These are phyloP conservation scores for Actinidia arguta DNA, from an alignment of 179 eudicot species.

Conservation along the genomic window DNA sequence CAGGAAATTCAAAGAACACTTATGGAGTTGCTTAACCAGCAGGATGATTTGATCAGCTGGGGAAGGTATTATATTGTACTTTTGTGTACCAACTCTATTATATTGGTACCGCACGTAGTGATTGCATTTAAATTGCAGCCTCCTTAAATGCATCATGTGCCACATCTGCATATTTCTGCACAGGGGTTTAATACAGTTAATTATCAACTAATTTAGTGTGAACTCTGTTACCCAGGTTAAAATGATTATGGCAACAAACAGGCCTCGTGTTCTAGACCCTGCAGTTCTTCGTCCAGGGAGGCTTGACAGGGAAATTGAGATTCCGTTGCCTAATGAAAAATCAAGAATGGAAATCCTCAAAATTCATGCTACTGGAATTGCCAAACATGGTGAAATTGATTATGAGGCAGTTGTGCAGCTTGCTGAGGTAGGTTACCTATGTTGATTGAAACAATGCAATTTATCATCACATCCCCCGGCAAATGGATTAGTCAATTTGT, in stretches of 20 bases:
- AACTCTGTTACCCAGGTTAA: slow-evolving; percentile 62
- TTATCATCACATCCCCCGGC: neutral
- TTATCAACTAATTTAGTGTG: neutral
- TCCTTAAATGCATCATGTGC: neutral
- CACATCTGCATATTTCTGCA: neutral
- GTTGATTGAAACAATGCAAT: neutral
- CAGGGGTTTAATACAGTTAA: too few relatives aligned
- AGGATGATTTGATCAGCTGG: slow-evolving; percentile 91
- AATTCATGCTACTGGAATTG: slow-evolving; percentile 98
- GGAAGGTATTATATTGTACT: slow-evolving; percentile 57
- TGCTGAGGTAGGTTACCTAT: slow-evolving; percentile 74
- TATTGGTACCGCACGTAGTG: neutral
- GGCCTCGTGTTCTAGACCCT: slow-evolving; percentile 99
- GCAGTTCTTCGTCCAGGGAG: slow-evolving; percentile 99
- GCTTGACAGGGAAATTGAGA: slow-evolving; percentile 95
- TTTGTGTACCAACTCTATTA: neutral
- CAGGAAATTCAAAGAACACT: slow-evolving; percentile 97
- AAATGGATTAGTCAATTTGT: neutral
- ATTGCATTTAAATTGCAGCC: neutral
- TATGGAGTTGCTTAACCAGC: slow-evolving; percentile 88
- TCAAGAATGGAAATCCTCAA: slow-evolving; percentile 94
- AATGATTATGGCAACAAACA: slow-evolving; percentile 99
- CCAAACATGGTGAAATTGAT: slow-evolving; percentile 99
- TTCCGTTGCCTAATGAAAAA: slow-evolving; percentile 97
- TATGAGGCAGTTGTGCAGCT: slow-evolving; percentile 97